A percentile compares a stretch with the other conserved stretches of the same genome.
Evolutionary conservation across 2,329 filamentous ascomycete genomes (phyloP).

Genomic region (Neofusicoccum parvum): DNA sequence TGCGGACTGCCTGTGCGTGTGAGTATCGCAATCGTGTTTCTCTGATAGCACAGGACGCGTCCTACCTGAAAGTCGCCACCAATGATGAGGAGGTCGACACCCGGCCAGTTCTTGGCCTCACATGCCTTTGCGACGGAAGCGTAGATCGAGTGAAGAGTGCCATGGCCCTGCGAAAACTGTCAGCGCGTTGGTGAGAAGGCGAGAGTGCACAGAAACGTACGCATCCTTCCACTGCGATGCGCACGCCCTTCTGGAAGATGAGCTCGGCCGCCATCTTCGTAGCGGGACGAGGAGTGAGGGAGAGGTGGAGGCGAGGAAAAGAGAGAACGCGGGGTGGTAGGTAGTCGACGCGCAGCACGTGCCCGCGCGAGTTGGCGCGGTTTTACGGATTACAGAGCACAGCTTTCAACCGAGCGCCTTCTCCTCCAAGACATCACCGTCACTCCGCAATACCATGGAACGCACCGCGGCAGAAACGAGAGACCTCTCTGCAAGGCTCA

Average conservation of each 20-base stretch:
- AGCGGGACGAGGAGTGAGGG: too few species aligned
- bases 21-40: constrained; percentile 23
- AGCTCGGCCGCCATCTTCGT: background rate
- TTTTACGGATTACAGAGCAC: background rate
- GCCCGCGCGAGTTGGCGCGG: background rate
- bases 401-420: background rate
- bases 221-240: constrained; percentile 85
- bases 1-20: constrained; percentile 71
- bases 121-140: constrained; percentile 71
- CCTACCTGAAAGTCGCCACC: constrained; percentile 89
- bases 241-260: constrained; percentile 45
- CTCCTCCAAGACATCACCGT: background rate
- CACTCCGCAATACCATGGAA: background rate
- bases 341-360: background rate
- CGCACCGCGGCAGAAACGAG: background rate
- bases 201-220: constrained; percentile 52
- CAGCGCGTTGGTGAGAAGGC: background rate
- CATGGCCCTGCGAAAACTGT: constrained; percentile 69
- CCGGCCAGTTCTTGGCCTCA: constrained; percentile 69
- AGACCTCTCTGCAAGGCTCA: constrained; percentile 26
- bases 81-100: constrained; percentile 88
- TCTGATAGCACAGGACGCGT: background rate
- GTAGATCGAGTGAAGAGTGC: constrained; percentile 89
- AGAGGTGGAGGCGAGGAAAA: background rate
- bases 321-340: background rate